Evolutionary conservation across 345 rosid genomes (phyloP).

Genomic region (Excoecaria agallocha): DNA sequence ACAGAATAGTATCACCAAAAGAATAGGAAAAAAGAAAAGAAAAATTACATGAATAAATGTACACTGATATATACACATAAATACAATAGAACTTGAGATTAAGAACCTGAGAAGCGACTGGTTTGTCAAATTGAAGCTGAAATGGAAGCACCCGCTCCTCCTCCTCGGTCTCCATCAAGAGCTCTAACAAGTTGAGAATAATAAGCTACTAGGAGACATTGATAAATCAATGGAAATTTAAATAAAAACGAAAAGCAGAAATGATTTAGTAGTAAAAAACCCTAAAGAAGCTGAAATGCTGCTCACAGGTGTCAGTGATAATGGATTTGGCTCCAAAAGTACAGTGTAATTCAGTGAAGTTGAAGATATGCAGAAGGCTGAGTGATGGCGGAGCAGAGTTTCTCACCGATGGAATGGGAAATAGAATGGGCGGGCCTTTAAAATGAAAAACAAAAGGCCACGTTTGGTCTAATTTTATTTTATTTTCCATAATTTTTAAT

Average conservation of each 20-base stretch:
- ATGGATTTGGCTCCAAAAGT: no score
- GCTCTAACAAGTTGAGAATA: neutral
- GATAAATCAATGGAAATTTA: no score
- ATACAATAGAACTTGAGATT: neutral
- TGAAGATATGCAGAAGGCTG: neutral
- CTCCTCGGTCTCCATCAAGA: constrained; percentile 67
- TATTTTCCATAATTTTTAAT: no score
- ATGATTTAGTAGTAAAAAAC: neutral
- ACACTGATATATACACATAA: neutral
- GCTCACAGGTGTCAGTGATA: neutral
- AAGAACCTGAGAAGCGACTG: constrained; percentile 69
- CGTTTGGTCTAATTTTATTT: no score
- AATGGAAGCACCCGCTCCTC: constrained; percentile 53
- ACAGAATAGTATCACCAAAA: neutral
- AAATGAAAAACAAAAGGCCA: neutral
- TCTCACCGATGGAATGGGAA: neutral
- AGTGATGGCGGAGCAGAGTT: neutral
- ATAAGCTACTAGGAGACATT: neutral
- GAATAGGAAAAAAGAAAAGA: neutral
- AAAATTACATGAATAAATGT: neutral
- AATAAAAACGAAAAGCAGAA: no score
- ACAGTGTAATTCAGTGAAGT: neutral
- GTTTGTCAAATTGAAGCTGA: constrained; percentile 84
- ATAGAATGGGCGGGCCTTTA: neutral
- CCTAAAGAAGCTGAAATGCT: neutral